A percentile compares a stretch with the other conserved stretches of the same genome.
Conservation (phyloP, 2,329 filamentous ascomycete species). For the Penicillium vulpinum region DNA sequence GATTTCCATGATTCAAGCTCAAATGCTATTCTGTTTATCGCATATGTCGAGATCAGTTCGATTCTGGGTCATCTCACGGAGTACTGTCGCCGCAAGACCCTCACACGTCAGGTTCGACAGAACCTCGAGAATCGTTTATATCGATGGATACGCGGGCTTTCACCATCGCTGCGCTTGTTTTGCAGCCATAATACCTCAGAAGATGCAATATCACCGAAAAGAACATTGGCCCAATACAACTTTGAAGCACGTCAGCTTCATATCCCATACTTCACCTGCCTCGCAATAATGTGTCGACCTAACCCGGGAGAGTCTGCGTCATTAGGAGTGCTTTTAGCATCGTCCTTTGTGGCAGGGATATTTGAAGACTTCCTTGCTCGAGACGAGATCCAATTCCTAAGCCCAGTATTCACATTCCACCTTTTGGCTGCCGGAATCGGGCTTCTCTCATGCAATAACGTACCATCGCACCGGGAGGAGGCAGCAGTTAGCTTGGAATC, state of each 20-base stretch:
- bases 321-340: conserved; percentile 41
- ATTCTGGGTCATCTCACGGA: conserved; percentile 37
- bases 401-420: conserved; percentile 48
- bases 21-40: conserved; percentile 38
- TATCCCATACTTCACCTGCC: conserved; percentile 41
- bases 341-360: conserved; percentile 46
- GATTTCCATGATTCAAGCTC: conserved; percentile 37
- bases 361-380: conserved; percentile 48
- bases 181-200: not conserved
- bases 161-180: conserved; percentile 30
- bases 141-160: conserved; percentile 41
- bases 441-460: conserved; percentile 38
- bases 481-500: conserved; percentile 23
- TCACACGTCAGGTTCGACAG: conserved; percentile 27
- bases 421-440: conserved; percentile 43
- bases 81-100: conserved; percentile 25
- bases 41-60: conserved; percentile 44
- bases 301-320: conserved; percentile 32
- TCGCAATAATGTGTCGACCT: conserved; percentile 42
- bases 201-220: not conserved
- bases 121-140: conserved; percentile 30
- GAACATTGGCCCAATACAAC: conserved; percentile 23
- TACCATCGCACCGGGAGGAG: conserved; percentile 23
- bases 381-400: conserved; percentile 46
- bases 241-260: conserved; percentile 45